These are phyloP conservation scores for Chlamydomonas asymmetrica DNA, from an alignment of 139 green algal species.

Conservation along the genomic window DNA sequence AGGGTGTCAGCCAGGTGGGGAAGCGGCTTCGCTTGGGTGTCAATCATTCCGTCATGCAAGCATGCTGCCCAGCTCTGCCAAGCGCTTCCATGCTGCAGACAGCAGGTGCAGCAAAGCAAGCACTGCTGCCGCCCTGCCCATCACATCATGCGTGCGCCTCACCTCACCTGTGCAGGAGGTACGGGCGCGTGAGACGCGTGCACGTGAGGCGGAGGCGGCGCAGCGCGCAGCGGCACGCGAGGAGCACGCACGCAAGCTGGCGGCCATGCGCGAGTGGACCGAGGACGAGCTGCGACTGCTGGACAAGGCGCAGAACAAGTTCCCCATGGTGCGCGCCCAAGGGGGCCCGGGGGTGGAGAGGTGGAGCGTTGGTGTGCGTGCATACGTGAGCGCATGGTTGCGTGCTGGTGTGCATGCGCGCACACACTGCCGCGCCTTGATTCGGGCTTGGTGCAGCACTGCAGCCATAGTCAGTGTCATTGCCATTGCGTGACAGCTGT, in stretches of 20 bases:
- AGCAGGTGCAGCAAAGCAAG: background rate
- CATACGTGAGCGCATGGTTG: too few relatives aligned
- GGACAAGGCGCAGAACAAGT: conserved; percentile 90
- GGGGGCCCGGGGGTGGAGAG: background rate
- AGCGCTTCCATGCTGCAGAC: background rate
- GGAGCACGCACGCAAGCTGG: conserved; percentile 43
- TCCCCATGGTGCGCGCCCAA: conserved; percentile 61
- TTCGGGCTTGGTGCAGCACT: too few relatives aligned
- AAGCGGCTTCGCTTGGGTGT: background rate
- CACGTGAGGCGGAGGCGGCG: conserved; percentile 8
- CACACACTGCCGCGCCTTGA: too few relatives aligned
- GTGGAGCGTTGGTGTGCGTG: background rate
- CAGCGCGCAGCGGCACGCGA: conserved; percentile 35
- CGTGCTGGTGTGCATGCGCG: too few relatives aligned
- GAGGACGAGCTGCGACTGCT: conserved; percentile 91
- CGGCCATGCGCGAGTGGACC: conserved; percentile 67
- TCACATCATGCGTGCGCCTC: too few relatives aligned
- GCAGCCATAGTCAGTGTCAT: too few relatives aligned
- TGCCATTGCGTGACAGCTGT: too few relatives aligned
- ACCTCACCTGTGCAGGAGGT: background rate
- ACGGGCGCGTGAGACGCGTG: conserved; percentile 6
- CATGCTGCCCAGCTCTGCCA: background rate
- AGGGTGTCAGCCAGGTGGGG: background rate
- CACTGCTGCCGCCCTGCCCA: background rate
- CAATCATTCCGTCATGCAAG: background rate